A percentile compares a stretch with the other conserved stretches of the same genome.
phyloP scores from a whole-genome alignment of 108 stramenopile genomes.

The Skeletonema potamos region DNA sequence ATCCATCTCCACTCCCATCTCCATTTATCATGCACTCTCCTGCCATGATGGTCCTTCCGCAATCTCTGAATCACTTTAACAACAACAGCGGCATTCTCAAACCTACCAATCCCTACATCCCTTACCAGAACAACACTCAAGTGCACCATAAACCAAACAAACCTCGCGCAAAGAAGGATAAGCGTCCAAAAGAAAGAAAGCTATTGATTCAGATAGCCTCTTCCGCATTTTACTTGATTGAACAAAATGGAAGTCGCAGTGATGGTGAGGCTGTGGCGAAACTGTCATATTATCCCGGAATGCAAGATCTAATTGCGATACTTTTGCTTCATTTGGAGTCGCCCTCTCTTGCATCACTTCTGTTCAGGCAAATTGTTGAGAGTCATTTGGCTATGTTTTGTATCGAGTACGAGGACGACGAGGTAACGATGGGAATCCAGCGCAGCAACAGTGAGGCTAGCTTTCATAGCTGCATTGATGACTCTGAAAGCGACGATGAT shows the following conservation, averaged over 20 bases:
- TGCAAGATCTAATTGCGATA: slow-evolving; percentile 27
- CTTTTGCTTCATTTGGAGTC: slow-evolving; percentile 26
- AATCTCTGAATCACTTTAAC: not conserved
- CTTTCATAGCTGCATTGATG: slow-evolving; percentile 13
- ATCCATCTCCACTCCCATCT: not conserved
- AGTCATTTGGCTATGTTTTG: not conserved
- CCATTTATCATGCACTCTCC: not conserved
- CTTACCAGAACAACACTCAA: not conserved
- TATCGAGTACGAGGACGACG: not conserved
- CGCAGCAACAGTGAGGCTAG: not conserved
- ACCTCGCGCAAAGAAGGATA: slow-evolving; percentile 8
- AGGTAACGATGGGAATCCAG: not conserved
- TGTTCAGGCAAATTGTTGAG: not conserved
- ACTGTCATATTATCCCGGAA: slow-evolving; percentile 2
- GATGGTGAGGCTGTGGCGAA: not conserved
- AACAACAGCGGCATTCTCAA: not conserved
- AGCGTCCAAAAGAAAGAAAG: slow-evolving; percentile 17
- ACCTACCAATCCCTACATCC: not conserved
- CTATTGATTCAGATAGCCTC: slow-evolving; percentile 18
- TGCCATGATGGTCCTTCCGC: not conserved
- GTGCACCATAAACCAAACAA: not conserved
- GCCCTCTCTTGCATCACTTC: slow-evolving; percentile 9
- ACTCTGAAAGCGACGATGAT: not conserved
- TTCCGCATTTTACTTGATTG: slow-evolving; percentile 10
- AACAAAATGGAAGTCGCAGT: not conserved